phyloP scores from a whole-genome alignment of 768 basidiomycete species.

The Hypholoma fasciculare region DNA sequence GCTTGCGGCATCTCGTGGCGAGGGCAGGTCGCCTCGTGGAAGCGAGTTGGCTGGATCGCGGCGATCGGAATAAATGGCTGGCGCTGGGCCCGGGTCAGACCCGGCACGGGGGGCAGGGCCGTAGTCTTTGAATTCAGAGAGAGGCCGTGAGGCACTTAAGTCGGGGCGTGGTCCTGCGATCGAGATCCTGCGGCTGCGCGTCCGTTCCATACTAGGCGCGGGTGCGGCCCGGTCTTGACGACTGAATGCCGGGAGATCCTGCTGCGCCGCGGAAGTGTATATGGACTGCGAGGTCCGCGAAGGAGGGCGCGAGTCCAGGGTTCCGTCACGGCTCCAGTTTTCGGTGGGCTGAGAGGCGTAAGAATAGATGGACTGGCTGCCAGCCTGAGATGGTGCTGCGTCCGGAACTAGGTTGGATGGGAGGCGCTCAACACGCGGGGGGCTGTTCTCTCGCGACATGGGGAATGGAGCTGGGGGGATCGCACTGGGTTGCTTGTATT shows the following conservation, averaged over 20 bases:
- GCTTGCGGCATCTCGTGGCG: constrained; percentile 7
- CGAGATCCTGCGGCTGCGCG: constrained; percentile 15
- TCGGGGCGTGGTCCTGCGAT: constrained; percentile 19
- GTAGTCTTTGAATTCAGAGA: constrained; percentile 14
- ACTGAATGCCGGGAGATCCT: constrained; percentile 1
- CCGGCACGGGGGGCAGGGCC: constrained; percentile 2
- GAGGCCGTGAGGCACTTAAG: constrained; percentile 7
- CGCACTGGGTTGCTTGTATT: not conserved
- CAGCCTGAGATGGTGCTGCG: not conserved
- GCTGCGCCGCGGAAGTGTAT: constrained; percentile 11
- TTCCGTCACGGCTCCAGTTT: constrained; percentile 15
- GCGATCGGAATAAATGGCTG: not conserved
- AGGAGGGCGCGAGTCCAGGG: constrained; percentile 4
- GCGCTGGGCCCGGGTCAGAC: constrained; percentile 3
- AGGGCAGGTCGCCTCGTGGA: not conserved
- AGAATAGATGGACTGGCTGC: not conserved
- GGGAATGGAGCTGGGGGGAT: not conserved
- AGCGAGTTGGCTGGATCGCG: not conserved
- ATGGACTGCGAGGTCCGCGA: constrained; percentile 8
- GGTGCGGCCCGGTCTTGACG: constrained; percentile 5
- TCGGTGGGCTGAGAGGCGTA: constrained; percentile 1
- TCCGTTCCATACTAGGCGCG: not conserved
- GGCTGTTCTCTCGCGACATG: constrained; percentile 15
- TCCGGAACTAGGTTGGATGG: constrained; percentile 16
- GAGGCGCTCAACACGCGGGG: constrained; percentile 24